Evolutionary conservation across 2,329 filamentous ascomycete species (phyloP).

Genomic region (Raffaelea ambrosiae): DNA sequence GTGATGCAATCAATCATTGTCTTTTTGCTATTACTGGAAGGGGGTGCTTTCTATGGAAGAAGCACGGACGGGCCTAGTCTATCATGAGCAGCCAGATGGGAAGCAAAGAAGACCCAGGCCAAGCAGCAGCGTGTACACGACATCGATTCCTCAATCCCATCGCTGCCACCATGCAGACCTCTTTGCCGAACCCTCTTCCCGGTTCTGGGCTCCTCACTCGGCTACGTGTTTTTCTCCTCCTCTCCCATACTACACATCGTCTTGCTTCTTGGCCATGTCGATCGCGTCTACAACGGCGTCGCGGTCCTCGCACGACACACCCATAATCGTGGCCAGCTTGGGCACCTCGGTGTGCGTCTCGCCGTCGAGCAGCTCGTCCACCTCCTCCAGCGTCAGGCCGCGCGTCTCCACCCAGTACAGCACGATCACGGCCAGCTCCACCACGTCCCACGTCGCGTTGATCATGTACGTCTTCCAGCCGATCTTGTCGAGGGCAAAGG

Average conservation of each 20-base stretch:
- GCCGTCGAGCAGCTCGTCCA: slow-evolving; percentile 6
- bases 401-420: slow-evolving; percentile 40
- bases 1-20: too few species aligned
- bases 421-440: slow-evolving; percentile 32
- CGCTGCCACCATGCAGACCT: too few species aligned
- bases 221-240: too few species aligned
- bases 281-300: background rate
- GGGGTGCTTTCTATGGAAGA: too few species aligned
- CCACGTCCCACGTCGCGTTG: slow-evolving; percentile 32
- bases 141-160: too few species aligned
- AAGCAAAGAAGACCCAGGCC: too few species aligned
- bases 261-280: background rate
- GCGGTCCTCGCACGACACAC: background rate
- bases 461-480: slow-evolving; percentile 43
- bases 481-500: slow-evolving; percentile 35
- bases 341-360: background rate
- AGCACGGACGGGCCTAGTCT: too few species aligned
- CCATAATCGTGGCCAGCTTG: background rate
- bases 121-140: too few species aligned
- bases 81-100: too few species aligned
- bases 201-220: too few species aligned
- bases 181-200: too few species aligned
- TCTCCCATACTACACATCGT: background rate
- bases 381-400: slow-evolving; percentile 8
- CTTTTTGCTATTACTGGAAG: too few species aligned